Base-by-base conservation (phyloP, 768 basidiomycete species). In the Mycena galericulata region DNA sequence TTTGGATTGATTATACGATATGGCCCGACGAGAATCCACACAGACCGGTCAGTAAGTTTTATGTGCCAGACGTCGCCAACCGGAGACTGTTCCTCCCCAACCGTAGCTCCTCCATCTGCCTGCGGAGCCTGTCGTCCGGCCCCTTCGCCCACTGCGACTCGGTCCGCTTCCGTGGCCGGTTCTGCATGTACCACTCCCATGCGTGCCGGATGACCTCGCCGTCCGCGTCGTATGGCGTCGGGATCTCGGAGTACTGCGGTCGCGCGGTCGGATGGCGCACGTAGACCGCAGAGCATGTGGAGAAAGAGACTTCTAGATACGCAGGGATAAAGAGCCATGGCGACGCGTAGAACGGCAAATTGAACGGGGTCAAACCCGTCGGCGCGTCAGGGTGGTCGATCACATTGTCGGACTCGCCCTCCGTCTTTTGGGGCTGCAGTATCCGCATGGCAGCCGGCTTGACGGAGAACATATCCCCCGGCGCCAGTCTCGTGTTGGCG, bases 211-310 rank as follows among this genome's bases (percentile, higher is more conserved):
- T 87, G 15, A 98, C 85, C 71, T 97, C 94, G 20, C 98, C 98
- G 74, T 98, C 97, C 0, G 98, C 96, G 69, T 97, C 95, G 79
- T 93, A 99, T 3, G 98, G 98, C 5, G 94, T 94, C 8, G 97
- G 95, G 40, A 99, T 92, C 79, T 99, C 98, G 18, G 92, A 94
- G 81, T 97, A 96, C 8, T 94, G 94, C 0, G 96, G 95, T n/a
- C 96, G 89, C 0, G 97, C 98, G 0, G 97, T 98, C 10, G 98
- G 98, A 75, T 99, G 96, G 40, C 98, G 93, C 34, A 99, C 89
- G 77, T 97, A 99, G 57, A 98, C 84, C 17, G 91, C 92, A 2
- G 96, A 95, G 79, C 97, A 98, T 12, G 96, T 95, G 51, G 87
- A 75, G 84, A 93, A 98, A 63, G 91, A 93, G 15, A 90, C 88